Conservation (phyloP, 2,329 filamentous ascomycete genomes). For the Ilyonectria sp. region DNA sequence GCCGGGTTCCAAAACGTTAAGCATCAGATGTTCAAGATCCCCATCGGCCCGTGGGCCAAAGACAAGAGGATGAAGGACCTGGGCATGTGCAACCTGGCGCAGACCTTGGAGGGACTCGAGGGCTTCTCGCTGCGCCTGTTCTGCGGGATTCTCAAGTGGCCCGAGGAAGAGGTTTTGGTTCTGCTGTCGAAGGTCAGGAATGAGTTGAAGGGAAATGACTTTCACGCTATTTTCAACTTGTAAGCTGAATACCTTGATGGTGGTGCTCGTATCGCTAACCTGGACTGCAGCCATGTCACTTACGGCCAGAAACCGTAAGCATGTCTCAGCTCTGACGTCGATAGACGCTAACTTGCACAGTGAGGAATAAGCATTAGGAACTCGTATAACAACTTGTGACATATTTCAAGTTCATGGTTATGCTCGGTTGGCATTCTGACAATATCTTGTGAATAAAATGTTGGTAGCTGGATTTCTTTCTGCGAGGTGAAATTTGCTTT, state of each 20-base stretch:
- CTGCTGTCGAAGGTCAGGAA: constrained; percentile 17
- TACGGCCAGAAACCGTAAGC: constrained; percentile 27
- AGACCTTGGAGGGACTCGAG: constrained; percentile 26
- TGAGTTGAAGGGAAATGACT: constrained; percentile 16
- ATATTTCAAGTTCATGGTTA: neutral
- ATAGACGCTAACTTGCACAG: neutral
- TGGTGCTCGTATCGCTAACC: neutral
- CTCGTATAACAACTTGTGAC: neutral
- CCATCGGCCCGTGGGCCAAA: constrained; percentile 56
- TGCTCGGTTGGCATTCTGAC: neutral
- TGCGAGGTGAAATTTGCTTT: no score
- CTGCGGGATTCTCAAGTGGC: constrained; percentile 21
- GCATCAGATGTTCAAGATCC: constrained; percentile 50
- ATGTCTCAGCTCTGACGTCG: no score
- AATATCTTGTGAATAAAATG: neutral
- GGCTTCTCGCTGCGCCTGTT: constrained; percentile 23
- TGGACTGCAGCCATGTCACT: constrained; percentile 18
- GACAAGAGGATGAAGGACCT: constrained; percentile 51
- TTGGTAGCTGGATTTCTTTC: neutral
- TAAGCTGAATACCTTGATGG: neutral
- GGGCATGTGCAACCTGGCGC: constrained; percentile 42
- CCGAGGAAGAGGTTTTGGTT: constrained; percentile 23
- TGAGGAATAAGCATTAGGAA: neutral
- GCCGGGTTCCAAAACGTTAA: constrained; percentile 55
- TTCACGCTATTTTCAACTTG: constrained; percentile 32